These are phyloP conservation scores for Pichia ethanolica DNA, from an alignment of 805 yeast species.

Conservation along the genomic window DNA sequence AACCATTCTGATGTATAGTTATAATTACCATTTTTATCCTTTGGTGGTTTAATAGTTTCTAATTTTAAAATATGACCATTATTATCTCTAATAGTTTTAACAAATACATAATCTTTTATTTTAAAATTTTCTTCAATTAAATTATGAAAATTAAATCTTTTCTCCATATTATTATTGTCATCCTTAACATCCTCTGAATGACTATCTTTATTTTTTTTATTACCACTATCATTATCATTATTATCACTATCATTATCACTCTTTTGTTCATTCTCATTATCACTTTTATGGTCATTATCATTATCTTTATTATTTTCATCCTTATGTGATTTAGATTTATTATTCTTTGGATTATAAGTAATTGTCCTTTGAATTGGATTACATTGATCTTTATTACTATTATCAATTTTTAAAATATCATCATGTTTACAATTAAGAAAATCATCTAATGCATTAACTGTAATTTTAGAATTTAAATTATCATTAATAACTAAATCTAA, in stretches of 20 bases:
- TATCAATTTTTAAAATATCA: conserved; percentile 5
- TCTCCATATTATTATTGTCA: background rate
- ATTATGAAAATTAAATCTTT: conserved; percentile 15
- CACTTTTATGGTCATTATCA: background rate
- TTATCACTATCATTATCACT: background rate
- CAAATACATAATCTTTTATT: conserved; percentile 24
- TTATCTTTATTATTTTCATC: background rate
- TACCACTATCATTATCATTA: background rate
- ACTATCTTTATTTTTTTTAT: background rate
- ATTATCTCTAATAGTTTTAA: conserved; percentile 32
- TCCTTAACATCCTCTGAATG: too few relatives aligned
- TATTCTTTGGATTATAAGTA: conserved; percentile 2
- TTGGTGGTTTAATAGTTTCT: conserved; percentile 25
- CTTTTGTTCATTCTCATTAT: background rate
- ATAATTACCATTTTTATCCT: conserved; percentile 8
- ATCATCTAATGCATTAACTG: conserved; percentile 4
- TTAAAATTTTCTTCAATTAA: conserved; percentile 13
- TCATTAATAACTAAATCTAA: conserved; percentile 1
- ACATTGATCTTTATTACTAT: conserved; percentile 8
- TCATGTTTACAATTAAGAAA: conserved; percentile 7
- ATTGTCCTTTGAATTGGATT: conserved; percentile 2
- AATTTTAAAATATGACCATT: conserved; percentile 33
- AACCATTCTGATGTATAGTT: conserved; percentile 29
- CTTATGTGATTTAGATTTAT: background rate
- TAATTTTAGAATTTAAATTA: background rate